Percentiles rank a stretch among this genome's conserved stretches.
These are phyloP conservation scores for Amphirosellinia nigrospora DNA, from an alignment of 495 filamentous ascomycete genomes.

Conservation along the genomic window DNA sequence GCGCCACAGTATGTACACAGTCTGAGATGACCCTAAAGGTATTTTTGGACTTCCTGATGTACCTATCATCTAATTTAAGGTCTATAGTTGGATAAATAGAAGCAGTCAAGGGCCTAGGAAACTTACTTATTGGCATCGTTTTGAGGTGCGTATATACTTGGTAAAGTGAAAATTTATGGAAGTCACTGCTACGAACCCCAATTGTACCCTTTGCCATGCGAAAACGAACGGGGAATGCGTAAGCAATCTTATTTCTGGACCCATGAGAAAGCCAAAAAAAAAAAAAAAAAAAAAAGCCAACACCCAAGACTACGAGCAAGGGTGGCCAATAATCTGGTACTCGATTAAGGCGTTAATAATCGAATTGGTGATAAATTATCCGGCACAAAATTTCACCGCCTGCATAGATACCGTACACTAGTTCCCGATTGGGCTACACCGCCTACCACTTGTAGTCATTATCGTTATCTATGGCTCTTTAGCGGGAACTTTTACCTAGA, in stretches of 20 bases:
- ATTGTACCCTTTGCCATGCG: background rate
- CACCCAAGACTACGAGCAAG: no score
- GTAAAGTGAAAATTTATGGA: no score
- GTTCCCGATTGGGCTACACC: background rate
- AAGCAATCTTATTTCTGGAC: background rate
- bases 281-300: no score
- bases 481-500: constrained; percentile 25
- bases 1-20: background rate
- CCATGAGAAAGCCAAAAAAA: no score
- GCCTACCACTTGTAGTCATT: background rate
- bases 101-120: no score
- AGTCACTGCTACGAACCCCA: background rate
- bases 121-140: no score
- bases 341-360: background rate
- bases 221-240: background rate
- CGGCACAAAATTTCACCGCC: constrained; percentile 29
- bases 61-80: background rate
- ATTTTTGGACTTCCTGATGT: background rate
- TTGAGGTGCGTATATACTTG: no score
- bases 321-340: background rate
- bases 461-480: constrained; percentile 4
- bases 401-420: background rate
- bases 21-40: background rate
- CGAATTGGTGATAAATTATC: constrained; percentile 27
- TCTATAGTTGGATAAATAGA: no score